Percentiles rank a stretch among this genome's conserved stretches.
Conservation (phyloP, 2,329 filamentous ascomycete genomes). For the Harringtonia lauricola region DNA sequence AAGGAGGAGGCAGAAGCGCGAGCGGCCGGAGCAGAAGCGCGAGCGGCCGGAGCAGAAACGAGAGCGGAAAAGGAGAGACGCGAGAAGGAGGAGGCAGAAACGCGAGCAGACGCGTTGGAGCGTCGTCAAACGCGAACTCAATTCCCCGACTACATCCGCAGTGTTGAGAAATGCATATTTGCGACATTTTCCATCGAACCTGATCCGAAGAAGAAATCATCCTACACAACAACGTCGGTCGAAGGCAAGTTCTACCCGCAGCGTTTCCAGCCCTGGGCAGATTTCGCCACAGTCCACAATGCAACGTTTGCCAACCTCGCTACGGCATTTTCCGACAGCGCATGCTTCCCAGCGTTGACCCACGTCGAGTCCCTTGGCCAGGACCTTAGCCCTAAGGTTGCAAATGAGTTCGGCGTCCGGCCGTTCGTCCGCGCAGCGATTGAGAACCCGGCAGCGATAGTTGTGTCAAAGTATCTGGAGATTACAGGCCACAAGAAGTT, state of each 20-base stretch:
- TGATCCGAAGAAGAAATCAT: neutral
- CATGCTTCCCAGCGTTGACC: neutral
- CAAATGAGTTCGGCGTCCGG: neutral
- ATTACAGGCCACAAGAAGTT: neutral
- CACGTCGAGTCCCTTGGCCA: neutral
- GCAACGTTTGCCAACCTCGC: neutral
- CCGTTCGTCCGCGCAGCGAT: neutral
- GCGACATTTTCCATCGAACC: neutral
- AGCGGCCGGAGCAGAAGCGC: too few relatives aligned
- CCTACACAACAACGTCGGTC: neutral
- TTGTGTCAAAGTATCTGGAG: slow-evolving; percentile 1
- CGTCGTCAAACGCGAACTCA: neutral
- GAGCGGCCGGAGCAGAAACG: neutral
- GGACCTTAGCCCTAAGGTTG: neutral
- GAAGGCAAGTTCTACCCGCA: neutral
- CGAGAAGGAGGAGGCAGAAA: neutral
- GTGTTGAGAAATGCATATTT: neutral
- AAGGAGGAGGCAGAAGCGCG: too few relatives aligned
- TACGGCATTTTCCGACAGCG: neutral
- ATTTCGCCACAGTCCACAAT: neutral
- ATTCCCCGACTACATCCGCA: neutral
- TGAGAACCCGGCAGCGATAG: neutral
- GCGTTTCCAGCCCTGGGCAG: slow-evolving; percentile 1
- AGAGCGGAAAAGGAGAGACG: neutral
- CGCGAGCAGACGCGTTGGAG: neutral